Base-by-base conservation (phyloP, 768 basidiomycete species). In the Coprinopsis strossmayeri region DNA sequence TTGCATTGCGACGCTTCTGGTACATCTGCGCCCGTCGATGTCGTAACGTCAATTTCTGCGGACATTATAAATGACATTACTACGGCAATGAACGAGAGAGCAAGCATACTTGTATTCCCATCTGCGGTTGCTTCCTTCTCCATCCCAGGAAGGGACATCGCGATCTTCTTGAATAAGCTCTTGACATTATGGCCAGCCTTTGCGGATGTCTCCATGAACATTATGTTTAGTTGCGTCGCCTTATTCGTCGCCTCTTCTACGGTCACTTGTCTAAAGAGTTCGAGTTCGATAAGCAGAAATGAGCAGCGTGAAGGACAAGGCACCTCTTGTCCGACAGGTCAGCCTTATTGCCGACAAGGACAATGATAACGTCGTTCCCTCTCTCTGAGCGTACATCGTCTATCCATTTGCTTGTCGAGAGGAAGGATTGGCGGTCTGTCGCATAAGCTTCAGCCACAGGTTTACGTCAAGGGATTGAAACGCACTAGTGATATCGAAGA, bases 111-210 rank as follows among this genome's bases (percentile, higher is more conserved):
- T 37, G 75, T 74, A 49, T 77, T 78, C n/a, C 73, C 59, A 53
- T 84, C 77, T 34, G 64, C 69, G 54, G 84, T 82, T 20, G 59
- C 73, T 28, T 85, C 89, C 63, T 87, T 91, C 59, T 94, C 91
- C 81, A 93, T 93, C 11, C 96, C 96, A 17, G 96, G 95, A 43
- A 99, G 69, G 2, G 93, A 93, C 85, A 98, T 84, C 1, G 96
- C 96, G 56, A 99, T 99, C 76, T 98, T 98, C 74, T 97, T 94
- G 77, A 99, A 99, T 56, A 99, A 67, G 56, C 90, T 90, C 73
- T 99, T 99, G 53, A 99, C 96, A 55, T 99, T 99, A 65, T 98
- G 96, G 2, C 96, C 96, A 5, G 96, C 96, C 65, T 99, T 99
- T 25, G 96, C 96, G 24, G 92, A 96, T 7, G 96, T 98, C 69